phyloP scores from a whole-genome alignment of 108 stramenopile genomes.

The Ochromonas danica region DNA sequence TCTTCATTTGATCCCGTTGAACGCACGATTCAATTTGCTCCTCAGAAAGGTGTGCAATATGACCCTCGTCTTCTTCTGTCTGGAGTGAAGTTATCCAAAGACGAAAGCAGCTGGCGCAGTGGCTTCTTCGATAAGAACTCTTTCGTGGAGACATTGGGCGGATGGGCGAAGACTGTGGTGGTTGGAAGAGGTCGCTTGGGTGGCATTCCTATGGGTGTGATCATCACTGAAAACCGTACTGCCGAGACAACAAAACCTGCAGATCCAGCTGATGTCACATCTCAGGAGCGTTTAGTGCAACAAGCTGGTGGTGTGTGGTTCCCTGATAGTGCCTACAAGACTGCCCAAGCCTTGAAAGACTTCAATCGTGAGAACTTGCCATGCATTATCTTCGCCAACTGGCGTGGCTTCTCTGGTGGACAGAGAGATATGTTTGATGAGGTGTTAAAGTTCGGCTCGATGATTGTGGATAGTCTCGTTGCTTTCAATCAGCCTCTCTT shows the following conservation, averaged over 20 bases:
- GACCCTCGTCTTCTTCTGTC: slow-evolving; percentile 82
- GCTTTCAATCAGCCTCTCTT: slow-evolving; percentile 95
- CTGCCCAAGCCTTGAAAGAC: slow-evolving; percentile 96
- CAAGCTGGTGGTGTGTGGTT: slow-evolving; percentile 91
- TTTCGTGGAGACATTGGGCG: slow-evolving; percentile 89
- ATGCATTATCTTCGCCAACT: slow-evolving; percentile 96
- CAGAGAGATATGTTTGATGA: slow-evolving; percentile 99
- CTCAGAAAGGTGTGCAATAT: slow-evolving; percentile 74
- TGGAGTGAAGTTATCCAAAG: background rate
- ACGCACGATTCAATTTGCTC: slow-evolving; percentile 47
- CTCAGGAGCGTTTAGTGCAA: slow-evolving; percentile 71
- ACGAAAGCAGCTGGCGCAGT: slow-evolving; percentile 62
- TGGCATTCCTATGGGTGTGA: slow-evolving; percentile 94
- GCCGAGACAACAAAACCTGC: slow-evolving; percentile 89
- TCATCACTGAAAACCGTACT: slow-evolving; percentile 91
- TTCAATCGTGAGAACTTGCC: slow-evolving; percentile 95
- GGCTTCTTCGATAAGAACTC: slow-evolving; percentile 94
- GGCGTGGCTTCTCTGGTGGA: slow-evolving; percentile 98
- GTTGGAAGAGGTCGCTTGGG: slow-evolving; percentile 93
- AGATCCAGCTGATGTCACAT: slow-evolving; percentile 92
- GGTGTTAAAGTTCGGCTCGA: slow-evolving; percentile 95
- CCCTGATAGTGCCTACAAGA: slow-evolving; percentile 99
- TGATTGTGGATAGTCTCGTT: slow-evolving; percentile 97
- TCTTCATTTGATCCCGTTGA: slow-evolving; percentile 51
- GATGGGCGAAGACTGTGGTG: slow-evolving; percentile 98